phyloP scores from a whole-genome alignment of 2,329 filamentous ascomycete genomes.

The Zopfia rhizophila region DNA sequence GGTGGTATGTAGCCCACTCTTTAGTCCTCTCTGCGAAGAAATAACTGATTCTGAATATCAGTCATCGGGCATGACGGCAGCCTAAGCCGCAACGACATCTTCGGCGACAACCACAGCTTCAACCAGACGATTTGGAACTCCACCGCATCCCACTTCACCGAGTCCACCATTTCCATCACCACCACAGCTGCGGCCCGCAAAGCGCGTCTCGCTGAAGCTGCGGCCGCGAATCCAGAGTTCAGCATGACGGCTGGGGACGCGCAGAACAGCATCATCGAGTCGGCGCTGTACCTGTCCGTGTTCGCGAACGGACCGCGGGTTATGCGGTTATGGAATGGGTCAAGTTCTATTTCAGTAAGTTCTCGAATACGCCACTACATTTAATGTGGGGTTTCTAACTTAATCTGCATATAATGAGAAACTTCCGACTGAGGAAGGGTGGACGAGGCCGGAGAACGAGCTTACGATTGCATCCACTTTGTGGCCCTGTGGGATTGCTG shows the following conservation, averaged over 20 bases:
- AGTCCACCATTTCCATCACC: constrained; percentile 49
- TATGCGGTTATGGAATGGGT: constrained; percentile 55
- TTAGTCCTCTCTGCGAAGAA: too few relatives aligned
- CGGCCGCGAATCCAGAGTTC: constrained; percentile 60
- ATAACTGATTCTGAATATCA: too few relatives aligned
- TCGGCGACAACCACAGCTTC: constrained; percentile 61
- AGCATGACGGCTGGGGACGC: too few relatives aligned
- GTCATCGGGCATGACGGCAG: too few relatives aligned
- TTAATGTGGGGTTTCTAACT: constrained; percentile 6
- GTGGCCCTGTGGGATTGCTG: too few relatives aligned
- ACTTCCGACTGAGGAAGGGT: constrained; percentile 52
- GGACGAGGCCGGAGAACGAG: too few relatives aligned
- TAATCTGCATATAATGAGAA: constrained; percentile 50
- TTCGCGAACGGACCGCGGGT: constrained; percentile 57
- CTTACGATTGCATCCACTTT: too few relatives aligned
- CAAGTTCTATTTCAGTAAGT: constrained; percentile 61
- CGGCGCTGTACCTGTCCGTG: constrained; percentile 60
- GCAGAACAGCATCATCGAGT: constrained; percentile 64
- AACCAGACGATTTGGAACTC: constrained; percentile 62
- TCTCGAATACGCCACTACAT: not conserved
- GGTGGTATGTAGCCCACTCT: too few relatives aligned
- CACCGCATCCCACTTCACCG: constrained; percentile 58
- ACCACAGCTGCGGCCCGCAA: constrained; percentile 59
- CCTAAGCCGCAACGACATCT: constrained; percentile 57
- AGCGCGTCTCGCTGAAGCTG: constrained; percentile 55